Evolutionary conservation across 345 rosid species (phyloP).

Genomic region (Excoecaria agallocha): DNA sequence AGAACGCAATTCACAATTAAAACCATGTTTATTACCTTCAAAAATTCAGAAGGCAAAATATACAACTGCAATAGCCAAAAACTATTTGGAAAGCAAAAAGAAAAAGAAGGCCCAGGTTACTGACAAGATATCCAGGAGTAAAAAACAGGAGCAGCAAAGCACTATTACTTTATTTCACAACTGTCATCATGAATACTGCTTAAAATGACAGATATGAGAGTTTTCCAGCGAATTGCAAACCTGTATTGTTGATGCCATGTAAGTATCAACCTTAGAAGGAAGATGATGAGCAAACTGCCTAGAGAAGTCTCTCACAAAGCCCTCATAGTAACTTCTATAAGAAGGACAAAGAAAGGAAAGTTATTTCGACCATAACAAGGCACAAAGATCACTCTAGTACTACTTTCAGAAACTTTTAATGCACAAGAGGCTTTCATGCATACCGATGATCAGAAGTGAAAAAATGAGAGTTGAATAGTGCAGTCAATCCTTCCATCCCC

Average conservation of each 20-base stretch:
- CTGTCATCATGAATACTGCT: neutral
- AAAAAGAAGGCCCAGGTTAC: neutral
- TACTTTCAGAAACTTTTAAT: slow-evolving; percentile 6
- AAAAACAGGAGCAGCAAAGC: neutral
- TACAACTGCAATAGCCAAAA: no score
- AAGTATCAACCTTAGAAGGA: slow-evolving; percentile 66
- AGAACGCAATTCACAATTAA: slow-evolving; percentile 12
- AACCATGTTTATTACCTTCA: neutral
- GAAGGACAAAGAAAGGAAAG: neutral
- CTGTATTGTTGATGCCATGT: slow-evolving; percentile 82
- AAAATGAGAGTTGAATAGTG: slow-evolving; percentile 51
- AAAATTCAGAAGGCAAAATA: neutral
- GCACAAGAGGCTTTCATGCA: slow-evolving; percentile 16
- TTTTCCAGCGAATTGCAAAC: slow-evolving; percentile 35
- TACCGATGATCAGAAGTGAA: slow-evolving; percentile 80
- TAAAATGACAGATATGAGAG: neutral
- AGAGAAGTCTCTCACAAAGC: slow-evolving; percentile 72
- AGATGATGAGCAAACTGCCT: slow-evolving; percentile 56
- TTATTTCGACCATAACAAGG: slow-evolving; percentile 9
- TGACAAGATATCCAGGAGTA: neutral
- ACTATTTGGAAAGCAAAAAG: neutral
- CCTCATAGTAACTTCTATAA: slow-evolving; percentile 72
- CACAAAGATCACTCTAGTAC: neutral
- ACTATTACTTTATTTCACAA: neutral
- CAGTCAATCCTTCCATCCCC: slow-evolving; percentile 54